These are phyloP conservation scores for Ustulina deusta DNA, from an alignment of 2,329 filamentous ascomycete genomes.

Conservation along the genomic window DNA sequence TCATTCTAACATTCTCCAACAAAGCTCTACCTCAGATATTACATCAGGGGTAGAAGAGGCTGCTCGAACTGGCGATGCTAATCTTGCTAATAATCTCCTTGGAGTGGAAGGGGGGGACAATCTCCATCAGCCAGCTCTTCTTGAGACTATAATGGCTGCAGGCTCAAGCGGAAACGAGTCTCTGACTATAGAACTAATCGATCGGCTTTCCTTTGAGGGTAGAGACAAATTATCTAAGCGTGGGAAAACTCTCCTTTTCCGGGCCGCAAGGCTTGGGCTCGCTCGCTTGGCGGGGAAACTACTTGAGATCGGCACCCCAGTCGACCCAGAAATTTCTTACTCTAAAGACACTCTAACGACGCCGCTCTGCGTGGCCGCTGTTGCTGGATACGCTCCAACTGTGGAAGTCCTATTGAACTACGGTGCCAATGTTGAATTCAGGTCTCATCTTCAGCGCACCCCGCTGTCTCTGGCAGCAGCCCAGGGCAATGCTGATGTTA, in stretches of 20 bases:
- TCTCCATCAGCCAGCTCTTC: not conserved
- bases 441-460: conserved; percentile 6
- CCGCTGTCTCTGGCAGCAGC: conserved; percentile 5
- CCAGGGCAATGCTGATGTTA: conserved; percentile 12
- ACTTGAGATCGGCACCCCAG: conserved; percentile 10
- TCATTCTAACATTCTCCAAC: conserved; percentile 1
- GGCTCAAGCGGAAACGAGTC: conserved; percentile 18
- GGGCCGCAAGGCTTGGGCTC: conserved; percentile 13
- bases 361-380: conserved; percentile 8
- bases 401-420: conserved; percentile 10
- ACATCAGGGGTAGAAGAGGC: conserved; percentile 8
- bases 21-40: not conserved
- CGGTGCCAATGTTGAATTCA: conserved; percentile 13
- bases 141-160: conserved; percentile 9
- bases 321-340: conserved; percentile 13
- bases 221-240: conserved; percentile 1
- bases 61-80: conserved; percentile 7
- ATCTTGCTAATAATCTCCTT: conserved; percentile 4
- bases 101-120: not conserved
- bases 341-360: not conserved
- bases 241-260: conserved; percentile 12
- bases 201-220: conserved; percentile 2
- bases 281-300: conserved; percentile 2
- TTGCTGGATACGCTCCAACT: not conserved
- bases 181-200: conserved; percentile 8